Base-by-base conservation (phyloP, 305 asterid genomes). In the Rubia balearica region DNA sequence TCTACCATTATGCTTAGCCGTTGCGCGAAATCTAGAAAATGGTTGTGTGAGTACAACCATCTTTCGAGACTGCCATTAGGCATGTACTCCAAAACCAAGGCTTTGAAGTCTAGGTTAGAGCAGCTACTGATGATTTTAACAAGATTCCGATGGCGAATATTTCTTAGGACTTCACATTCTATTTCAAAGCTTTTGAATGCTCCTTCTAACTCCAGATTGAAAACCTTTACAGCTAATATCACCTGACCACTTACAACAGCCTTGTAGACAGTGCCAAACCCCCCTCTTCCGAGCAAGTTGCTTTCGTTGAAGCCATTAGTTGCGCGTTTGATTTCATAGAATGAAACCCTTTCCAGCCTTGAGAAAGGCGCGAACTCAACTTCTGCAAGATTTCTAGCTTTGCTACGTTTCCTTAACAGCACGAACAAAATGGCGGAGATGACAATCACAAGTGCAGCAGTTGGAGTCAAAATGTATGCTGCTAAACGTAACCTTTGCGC, bases 151-250 rank as follows among this genome's bases (percentile, higher is more conserved):
- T 68, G 72, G 14, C 72, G 72, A 53, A 51, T 41, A n/a, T 14
- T 53, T 5, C 36, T 7, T 2, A 68, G 13, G 6, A 68, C 38
- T 68, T 53, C 19, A 51, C 72, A 68, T 12, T 68, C 72, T 0
- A 12, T n/a, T 7, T 51, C 48, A 33, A 68, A 68, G 9, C 72
- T 68, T 53, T 53, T 68, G 72, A 68, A 51, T 51, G 36, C 72
- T 68, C 17, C 49, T 33, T 17, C 71, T 8, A 53, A 10, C 16
- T 33, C 36, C 19, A 36, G 13, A 19, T 53, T 68, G 49, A 68
- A 68, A 33, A 68, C 72, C 11, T 68, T 68, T 68, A 68, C 1
- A 1, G 72, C 63, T 2, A 68, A 6, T 0, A 5, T 8, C 51
- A 36, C 7, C 7, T 63, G 63, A 51, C 33, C 49, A 5, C 43